A percentile compares a stretch with the other conserved stretches of the same genome.
Conservation (phyloP, 257 asterid species). For the Thymus quinquecostatus region DNA sequence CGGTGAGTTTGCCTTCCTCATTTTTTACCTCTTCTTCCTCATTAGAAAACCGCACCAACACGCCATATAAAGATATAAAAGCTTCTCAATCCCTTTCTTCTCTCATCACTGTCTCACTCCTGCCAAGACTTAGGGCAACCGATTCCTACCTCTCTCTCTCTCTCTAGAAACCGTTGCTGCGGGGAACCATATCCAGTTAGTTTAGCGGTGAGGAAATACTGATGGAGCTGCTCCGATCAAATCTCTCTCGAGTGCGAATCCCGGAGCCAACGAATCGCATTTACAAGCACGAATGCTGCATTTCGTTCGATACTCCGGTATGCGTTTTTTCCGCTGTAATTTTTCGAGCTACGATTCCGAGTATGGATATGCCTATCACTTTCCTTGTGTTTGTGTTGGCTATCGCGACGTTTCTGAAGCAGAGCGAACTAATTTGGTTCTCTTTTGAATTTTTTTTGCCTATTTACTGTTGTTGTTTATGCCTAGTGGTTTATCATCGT, state of each 20-base stretch:
- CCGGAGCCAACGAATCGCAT: constrained; percentile 97
- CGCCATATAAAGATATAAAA: constrained; percentile 21
- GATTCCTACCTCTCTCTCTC: neutral
- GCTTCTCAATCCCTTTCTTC: constrained; percentile 26
- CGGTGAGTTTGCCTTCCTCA: too few relatives aligned
- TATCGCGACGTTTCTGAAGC: neutral
- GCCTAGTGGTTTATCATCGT: neutral
- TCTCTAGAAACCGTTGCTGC: constrained; percentile 24
- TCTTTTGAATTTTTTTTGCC: neutral
- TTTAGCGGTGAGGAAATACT: neutral
- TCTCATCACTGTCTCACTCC: constrained; percentile 19
- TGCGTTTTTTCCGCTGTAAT: constrained; percentile 9
- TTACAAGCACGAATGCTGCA: constrained; percentile 96
- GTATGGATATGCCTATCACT: constrained; percentile 3
- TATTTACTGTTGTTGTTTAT: constrained; percentile 3
- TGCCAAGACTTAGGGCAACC: constrained; percentile 36
- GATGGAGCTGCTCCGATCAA: constrained; percentile 92
- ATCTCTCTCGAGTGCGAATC: constrained; percentile 86
- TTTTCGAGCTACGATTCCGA: constrained; percentile 3
- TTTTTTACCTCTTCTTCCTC: too few relatives aligned
- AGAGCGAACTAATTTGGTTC: neutral
- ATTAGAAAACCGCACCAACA: constrained; percentile 15
- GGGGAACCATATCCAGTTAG: neutral
- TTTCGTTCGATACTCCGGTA: constrained; percentile 96
- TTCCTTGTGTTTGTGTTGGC: neutral